Percentiles rank a stretch among this genome's conserved stretches.
Evolutionary conservation across 345 rosid species (phyloP).

Genomic region (Erodium maritimum): DNA sequence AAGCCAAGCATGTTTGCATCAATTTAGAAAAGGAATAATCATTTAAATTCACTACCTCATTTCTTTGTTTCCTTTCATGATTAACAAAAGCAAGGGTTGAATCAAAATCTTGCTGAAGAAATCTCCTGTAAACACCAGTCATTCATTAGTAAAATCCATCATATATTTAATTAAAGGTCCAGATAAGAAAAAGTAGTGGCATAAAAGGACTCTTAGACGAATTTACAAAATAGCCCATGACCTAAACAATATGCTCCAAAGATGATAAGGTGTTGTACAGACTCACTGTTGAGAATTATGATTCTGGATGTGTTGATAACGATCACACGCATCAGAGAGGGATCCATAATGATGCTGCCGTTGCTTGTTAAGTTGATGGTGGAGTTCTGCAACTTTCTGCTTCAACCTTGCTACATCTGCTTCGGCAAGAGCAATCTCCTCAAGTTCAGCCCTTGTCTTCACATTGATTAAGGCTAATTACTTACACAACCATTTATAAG

Average conservation of each 20-base stretch:
- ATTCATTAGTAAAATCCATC: not conserved
- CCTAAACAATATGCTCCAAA: not conserved
- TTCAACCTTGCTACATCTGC: slow-evolving; percentile 97
- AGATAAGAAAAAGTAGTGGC: too few species aligned
- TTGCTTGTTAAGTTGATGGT: slow-evolving; percentile 96
- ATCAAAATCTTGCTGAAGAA: slow-evolving; percentile 90
- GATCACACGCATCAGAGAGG: slow-evolving; percentile 70
- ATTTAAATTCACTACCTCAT: slow-evolving; percentile 41
- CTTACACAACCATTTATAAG: not conserved
- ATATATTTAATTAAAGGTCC: too few species aligned
- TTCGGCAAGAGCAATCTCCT: slow-evolving; percentile 99
- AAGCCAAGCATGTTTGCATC: too few species aligned
- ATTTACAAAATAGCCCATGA: too few species aligned
- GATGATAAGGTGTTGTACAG: slow-evolving; percentile 5
- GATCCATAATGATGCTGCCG: slow-evolving; percentile 74
- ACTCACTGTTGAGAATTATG: slow-evolving; percentile 81
- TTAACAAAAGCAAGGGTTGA: slow-evolving; percentile 77
- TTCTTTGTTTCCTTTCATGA: slow-evolving; percentile 83
- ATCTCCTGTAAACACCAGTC: slow-evolving; percentile 47
- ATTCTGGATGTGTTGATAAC: slow-evolving; percentile 60
- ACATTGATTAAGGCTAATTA: slow-evolving; percentile 20
- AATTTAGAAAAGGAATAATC: not conserved
- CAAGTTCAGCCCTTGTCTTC: slow-evolving; percentile 98
- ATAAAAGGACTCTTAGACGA: too few species aligned
- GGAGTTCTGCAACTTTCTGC: slow-evolving; percentile 98